Base-by-base conservation (phyloP, 2,329 filamentous ascomycete species). In the Xylaria sp. region DNA sequence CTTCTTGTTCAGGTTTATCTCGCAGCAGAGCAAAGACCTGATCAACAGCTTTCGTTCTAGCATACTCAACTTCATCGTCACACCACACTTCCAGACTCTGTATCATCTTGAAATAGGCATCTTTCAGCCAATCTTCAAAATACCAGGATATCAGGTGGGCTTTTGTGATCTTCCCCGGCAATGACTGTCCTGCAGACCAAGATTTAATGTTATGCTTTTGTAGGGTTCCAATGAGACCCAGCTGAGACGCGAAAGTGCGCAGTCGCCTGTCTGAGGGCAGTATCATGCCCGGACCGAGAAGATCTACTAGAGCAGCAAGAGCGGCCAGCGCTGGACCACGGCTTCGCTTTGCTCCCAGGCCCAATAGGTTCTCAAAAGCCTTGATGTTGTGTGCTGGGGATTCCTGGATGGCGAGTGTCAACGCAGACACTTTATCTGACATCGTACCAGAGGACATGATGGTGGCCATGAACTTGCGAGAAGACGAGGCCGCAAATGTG, bases 371-470 rank as follows among this genome's bases (percentile, higher is more conserved):
- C 75, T 98, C 95, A 71, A 98, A 90, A 0, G 94, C 92, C 78
- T 96, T 95, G 72, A 90, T 91, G 70, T 94, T 98, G 81, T 99
- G 96, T 61, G 98, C 84, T 20, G 96, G 96, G 9, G 97, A 98
- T 81, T 99, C 96, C 83, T 99, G 97, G 13, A 98, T 90, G 65
- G 96, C 92, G 74, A 99, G 85, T 4, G 96, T 99, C 77, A 99
- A 85, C 3, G 96, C 97, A 2, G 96, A 99, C 52, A 98, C 92
- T 80, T 98, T 98, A 80, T 99, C 96, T 65, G 94, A 97, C 75
- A 98, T 88, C 10, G 97, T 99, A 85, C 96, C 96, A 1, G 94
- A 97, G 10, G 94, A 86, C 93, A 98, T 98, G 79, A 99, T 98
- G 20, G 94, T 97, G 1, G 94, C 93, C 85, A 98, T 91, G 84